Evolutionary conservation across 1,139 yeast species (phyloP), one percentile per base, ranked within the genome.

Genomic region (Geotrichum bryndzae): DNA sequence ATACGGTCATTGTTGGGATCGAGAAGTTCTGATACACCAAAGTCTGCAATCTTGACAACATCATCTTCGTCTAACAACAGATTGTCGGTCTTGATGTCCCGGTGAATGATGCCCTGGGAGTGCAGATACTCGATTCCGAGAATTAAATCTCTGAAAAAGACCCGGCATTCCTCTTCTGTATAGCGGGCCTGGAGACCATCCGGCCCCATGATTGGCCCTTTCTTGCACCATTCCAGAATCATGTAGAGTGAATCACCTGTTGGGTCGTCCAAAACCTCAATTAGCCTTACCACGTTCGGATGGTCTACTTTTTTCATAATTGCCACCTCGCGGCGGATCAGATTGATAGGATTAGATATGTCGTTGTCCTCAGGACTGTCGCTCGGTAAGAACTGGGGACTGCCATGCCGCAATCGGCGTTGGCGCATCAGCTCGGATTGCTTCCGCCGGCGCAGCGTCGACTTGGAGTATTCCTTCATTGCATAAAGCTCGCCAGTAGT

Each of bases 41-140:
- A 94, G 77, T 94, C 99, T 41, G 95, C 89, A 51, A 94, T 90
- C 73, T 94, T 94, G 29, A 94, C 96, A 15, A 84, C 82, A 63
- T 87, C 85, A 68, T 88, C 88, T 13, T 83, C 81, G 46, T 88
- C 82, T 1, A 92, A 85, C 60, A 94, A 78, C 57, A 94, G 77
- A 71, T 94, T 94, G 15, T 97, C 97, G 1, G 98, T 97, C 73
- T 94, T 94, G 66, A 94, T 92, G 74, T 94, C 99, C 65, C 98
- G 82, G 74, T 94, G 99, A 22, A 94, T 88, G 56, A 94, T 90
- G 1, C 97, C 98, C 72, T 90, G 96, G 64, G 88, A 81, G 76
- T 94, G 99, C 66, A 94, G 75, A 74, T 92, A 94, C 73, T 94
- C 98, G 53, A 94, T 79, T 0, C 97, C 99, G 41, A 90, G 79